A percentile compares a stretch with the other conserved stretches of the same genome.
Evolutionary conservation across 495 filamentous ascomycete genomes (phyloP).

Genomic region (Penicillium bialowiezense): DNA sequence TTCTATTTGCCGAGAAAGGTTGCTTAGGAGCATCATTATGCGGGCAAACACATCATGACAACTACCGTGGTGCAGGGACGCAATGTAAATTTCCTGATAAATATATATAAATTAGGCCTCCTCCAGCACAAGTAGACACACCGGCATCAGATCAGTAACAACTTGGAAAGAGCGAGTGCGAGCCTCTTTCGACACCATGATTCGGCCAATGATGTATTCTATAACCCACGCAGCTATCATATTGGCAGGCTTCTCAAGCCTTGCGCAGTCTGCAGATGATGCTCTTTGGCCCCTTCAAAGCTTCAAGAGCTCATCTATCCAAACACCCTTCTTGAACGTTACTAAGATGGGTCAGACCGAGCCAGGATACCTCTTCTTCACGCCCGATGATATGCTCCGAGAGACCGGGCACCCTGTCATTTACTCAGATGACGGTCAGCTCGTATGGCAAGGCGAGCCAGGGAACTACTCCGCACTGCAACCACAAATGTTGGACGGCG

Average conservation of each 20-base stretch:
- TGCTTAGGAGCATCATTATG: too few relatives aligned
- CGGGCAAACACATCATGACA: too few relatives aligned
- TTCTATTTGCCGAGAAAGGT: too few relatives aligned
- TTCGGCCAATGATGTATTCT: neutral
- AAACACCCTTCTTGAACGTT: slow-evolving; percentile 24
- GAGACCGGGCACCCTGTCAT: slow-evolving; percentile 16
- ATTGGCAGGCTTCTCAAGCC: neutral
- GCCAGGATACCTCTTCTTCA: slow-evolving; percentile 24
- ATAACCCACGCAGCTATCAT: slow-evolving; percentile 4
- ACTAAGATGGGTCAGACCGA: slow-evolving; percentile 27
- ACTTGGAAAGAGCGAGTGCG: too few relatives aligned
- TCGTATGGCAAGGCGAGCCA: slow-evolving; percentile 23
- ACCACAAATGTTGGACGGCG: slow-evolving; percentile 21
- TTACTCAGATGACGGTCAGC: slow-evolving; percentile 26
- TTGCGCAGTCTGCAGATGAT: neutral
- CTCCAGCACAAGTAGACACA: too few relatives aligned
- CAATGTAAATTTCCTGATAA: too few relatives aligned
- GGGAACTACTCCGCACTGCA: slow-evolving; percentile 18
- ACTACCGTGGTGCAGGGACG: too few relatives aligned
- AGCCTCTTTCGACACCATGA: too few relatives aligned
- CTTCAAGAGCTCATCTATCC: slow-evolving; percentile 18
- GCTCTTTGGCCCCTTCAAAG: slow-evolving; percentile 16
- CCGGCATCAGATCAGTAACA: too few relatives aligned
- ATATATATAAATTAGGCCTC: too few relatives aligned
- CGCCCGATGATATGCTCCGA: slow-evolving; percentile 9